Evolutionary conservation across 2,329 filamentous ascomycete genomes (phyloP).

Genomic region (Graphilbum ipis-grandicollis): DNA sequence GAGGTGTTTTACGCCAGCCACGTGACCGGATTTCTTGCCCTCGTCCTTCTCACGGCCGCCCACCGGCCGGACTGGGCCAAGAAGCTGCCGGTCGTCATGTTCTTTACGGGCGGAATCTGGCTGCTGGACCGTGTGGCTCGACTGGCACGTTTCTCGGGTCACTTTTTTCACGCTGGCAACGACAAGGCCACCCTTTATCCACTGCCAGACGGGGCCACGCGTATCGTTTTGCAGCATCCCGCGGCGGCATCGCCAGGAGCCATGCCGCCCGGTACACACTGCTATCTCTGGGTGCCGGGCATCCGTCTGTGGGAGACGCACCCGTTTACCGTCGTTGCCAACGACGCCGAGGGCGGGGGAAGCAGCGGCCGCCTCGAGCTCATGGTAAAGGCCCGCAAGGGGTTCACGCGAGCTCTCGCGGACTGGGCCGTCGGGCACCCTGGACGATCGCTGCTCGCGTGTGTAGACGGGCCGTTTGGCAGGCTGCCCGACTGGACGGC

Average conservation of each 20-base stretch:
- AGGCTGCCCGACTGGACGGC: constrained; percentile 1
- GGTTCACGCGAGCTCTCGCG: constrained; percentile 34
- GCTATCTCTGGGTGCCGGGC: constrained; percentile 40
- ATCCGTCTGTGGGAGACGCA: constrained; percentile 36
- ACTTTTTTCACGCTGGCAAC: constrained; percentile 19
- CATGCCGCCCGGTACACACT: constrained; percentile 31
- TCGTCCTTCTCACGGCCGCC: constrained; percentile 21
- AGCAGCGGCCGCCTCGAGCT: constrained; percentile 13
- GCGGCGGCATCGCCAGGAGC: constrained; percentile 16
- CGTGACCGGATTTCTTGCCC: constrained; percentile 21
- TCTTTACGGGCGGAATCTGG: constrained; percentile 24
- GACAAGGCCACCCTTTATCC: constrained; percentile 23
- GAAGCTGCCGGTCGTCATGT: constrained; percentile 19
- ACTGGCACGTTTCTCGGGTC: constrained; percentile 8
- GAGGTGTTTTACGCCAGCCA: constrained; percentile 29
- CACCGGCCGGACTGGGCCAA: constrained; percentile 25
- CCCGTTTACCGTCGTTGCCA: constrained; percentile 37
- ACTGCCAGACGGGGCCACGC: constrained; percentile 22
- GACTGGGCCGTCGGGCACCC: constrained; percentile 18
- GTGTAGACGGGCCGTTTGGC: constrained; percentile 7
- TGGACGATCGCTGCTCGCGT: neutral
- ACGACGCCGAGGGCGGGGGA: constrained; percentile 20
- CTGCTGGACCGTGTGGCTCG: constrained; percentile 19
- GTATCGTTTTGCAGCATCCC: constrained; percentile 25
- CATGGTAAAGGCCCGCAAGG: constrained; percentile 31